Evolutionary conservation across 2,329 filamentous ascomycete genomes (phyloP).

Genomic region (Penicillium hordei): DNA sequence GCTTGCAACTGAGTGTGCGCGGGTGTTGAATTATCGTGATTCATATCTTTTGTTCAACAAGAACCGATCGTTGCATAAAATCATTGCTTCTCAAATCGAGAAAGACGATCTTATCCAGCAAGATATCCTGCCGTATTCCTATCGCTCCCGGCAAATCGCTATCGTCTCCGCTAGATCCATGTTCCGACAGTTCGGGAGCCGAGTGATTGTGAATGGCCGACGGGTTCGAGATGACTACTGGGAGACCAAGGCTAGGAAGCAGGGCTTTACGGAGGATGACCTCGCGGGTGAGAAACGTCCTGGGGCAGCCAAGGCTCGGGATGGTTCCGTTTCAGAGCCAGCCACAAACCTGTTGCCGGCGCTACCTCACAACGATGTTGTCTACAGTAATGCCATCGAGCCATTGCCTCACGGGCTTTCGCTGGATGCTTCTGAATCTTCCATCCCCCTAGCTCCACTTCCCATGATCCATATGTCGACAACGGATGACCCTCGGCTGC

Average conservation of each 20-base stretch:
- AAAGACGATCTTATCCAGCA: constrained; percentile 95
- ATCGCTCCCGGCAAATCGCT: constrained; percentile 95
- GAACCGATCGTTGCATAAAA: constrained; percentile 94
- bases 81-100: constrained; percentile 91
- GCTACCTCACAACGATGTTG: constrained; percentile 77
- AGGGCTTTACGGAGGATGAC: constrained; percentile 97
- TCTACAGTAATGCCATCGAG: constrained; percentile 77
- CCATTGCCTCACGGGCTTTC: constrained; percentile 68
- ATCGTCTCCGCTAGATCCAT: constrained; percentile 97
- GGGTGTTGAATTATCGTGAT: constrained; percentile 89
- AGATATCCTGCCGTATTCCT: constrained; percentile 95
- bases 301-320: constrained; percentile 82
- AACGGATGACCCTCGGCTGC: constrained; percentile 71
- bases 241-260: constrained; percentile 95
- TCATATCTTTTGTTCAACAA: constrained; percentile 99
- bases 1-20: constrained; percentile 95
- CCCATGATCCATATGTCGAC: constrained; percentile 81
- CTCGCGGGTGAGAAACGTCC: constrained; percentile 93
- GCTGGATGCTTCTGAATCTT: constrained; percentile 61
- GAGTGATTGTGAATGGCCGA: constrained; percentile 85
- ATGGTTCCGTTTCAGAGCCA: constrained; percentile 72
- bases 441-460: constrained; percentile 68
- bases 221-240: constrained; percentile 97
- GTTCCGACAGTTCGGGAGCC: constrained; percentile 97
- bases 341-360: constrained; percentile 59